Base-by-base conservation (phyloP, 139 green algal genomes). In the Chlorella sp. region DNA sequence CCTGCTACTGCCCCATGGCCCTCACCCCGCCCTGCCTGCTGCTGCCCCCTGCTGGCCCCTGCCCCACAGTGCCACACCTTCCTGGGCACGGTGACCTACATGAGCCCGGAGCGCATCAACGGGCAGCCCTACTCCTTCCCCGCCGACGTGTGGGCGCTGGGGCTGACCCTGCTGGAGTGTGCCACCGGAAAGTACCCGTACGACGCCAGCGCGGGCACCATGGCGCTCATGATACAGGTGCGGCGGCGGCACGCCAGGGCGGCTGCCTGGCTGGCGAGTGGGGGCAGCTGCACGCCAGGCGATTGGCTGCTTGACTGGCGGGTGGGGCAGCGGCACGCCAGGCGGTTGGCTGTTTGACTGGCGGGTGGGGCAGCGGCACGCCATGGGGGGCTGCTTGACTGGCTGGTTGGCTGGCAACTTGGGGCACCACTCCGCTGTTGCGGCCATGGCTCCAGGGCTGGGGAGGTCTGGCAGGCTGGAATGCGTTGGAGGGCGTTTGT, bases 61-160 rank as follows among this genome's bases (percentile, higher is more conserved):
- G 19, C 19, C 36, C 64, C 37, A 37, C 92, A 97, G 94, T 98
- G 96, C 94, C 88, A 96, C 85, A 98, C 96, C 3, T 98, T 97
- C 88, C 86, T 96, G 57, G 98, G 98, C 71, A 99, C 98, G 0
- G 97, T 98, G 30, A 99, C 98, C 2, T 99, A 99, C 95, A 99
- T 99, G 98, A 98, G 95, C 0, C 98, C 98, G 0, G 98, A 99
- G 95, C 96, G 98, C 61, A 97, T 99, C 86, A 94, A 96, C 83
- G 96, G 97, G 19, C 40, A 96, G 79, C 87, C 94, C 12, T 99
- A 99, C 94, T 94, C 91, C 42, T 97, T 97, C 82, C 89, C 93
- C 4, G 92, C 94, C 3, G 97, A 98, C 92, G 95, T 98, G 79
- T 98, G 97, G 97, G 96, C 82, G 53, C 92, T 99, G 79, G 98